Conservation (phyloP, 805 yeast species). For the Ogataea methanolica region DNA sequence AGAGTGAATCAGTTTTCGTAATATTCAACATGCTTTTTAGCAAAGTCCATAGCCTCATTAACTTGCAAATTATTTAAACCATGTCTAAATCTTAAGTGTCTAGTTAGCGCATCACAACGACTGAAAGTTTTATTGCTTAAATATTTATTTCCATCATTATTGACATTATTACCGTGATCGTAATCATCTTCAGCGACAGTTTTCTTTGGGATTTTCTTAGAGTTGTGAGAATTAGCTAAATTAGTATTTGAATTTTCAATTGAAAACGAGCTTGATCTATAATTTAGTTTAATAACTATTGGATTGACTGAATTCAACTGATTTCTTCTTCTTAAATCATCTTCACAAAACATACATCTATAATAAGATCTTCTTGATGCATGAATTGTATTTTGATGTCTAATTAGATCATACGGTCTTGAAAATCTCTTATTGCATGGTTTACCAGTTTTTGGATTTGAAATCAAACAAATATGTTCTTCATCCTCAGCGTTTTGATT, state of each 20-base stretch:
- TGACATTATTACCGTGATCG: background rate
- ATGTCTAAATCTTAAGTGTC: conserved; percentile 92
- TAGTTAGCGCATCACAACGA: conserved; percentile 88
- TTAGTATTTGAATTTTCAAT: conserved; percentile 26
- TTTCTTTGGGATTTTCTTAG: conserved; percentile 32
- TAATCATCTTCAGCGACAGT: background rate
- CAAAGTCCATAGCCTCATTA: conserved; percentile 65
- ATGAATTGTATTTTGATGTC: conserved; percentile 96
- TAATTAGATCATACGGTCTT: conserved; percentile 87
- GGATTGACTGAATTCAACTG: conserved; percentile 41
- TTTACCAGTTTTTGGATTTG: conserved; percentile 55
- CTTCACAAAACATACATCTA: conserved; percentile 83
- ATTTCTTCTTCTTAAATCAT: conserved; percentile 45
- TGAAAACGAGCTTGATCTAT: conserved; percentile 24
- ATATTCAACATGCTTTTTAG: conserved; percentile 74
- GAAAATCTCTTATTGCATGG: conserved; percentile 80
- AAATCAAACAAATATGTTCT: conserved; percentile 53
- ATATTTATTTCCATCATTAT: conserved; percentile 7
- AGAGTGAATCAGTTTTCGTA: conserved; percentile 20
- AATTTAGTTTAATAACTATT: conserved; percentile 31
- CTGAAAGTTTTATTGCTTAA: conserved; percentile 67
- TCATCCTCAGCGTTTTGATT: conserved; percentile 14
- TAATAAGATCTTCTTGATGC: conserved; percentile 81
- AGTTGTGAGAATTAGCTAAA: conserved; percentile 27
- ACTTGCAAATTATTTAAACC: conserved; percentile 63